Percentiles rank a stretch among this genome's conserved stretches.
phyloP scores from a whole-genome alignment of 225 moss, liverwort and hornwort genomes.

The Pseudoscleropodium purum region DNA sequence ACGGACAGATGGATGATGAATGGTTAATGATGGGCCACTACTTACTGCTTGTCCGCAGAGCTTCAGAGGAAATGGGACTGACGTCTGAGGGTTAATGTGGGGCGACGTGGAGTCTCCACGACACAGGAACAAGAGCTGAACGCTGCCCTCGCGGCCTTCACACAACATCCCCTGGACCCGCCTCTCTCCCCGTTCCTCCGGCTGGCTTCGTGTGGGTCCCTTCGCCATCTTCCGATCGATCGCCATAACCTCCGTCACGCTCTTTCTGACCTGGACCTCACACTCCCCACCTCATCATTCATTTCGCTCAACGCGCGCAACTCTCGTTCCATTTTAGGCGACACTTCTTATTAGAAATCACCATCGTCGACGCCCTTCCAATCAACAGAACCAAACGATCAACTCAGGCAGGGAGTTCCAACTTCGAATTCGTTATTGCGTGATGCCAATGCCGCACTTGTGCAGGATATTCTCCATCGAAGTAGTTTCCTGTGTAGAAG shows the following conservation, averaged over 20 bases:
- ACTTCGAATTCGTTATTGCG: neutral
- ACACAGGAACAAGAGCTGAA: neutral
- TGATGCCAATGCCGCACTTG: neutral
- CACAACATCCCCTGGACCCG: neutral
- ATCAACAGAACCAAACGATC: neutral
- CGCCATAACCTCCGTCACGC: neutral
- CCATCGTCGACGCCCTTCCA: neutral
- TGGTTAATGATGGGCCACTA: neutral
- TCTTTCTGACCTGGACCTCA: slow-evolving; percentile 15
- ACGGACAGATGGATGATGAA: too few species aligned
- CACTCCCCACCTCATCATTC: neutral
- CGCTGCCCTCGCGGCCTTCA: slow-evolving; percentile 5
- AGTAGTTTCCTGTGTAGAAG: neutral
- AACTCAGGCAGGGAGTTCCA: neutral
- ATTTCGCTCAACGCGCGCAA: neutral
- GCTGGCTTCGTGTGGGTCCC: neutral
- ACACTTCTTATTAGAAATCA: neutral
- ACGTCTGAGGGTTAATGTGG: neutral
- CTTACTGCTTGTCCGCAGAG: neutral
- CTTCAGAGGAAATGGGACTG: neutral
- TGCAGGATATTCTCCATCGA: neutral
- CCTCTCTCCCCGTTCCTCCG: neutral
- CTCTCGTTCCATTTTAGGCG: neutral
- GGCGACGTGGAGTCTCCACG: slow-evolving; percentile 15
- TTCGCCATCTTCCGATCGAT: neutral